Conservation (phyloP, 106 monocot species). For the Alisma plantagoaquatica region DNA sequence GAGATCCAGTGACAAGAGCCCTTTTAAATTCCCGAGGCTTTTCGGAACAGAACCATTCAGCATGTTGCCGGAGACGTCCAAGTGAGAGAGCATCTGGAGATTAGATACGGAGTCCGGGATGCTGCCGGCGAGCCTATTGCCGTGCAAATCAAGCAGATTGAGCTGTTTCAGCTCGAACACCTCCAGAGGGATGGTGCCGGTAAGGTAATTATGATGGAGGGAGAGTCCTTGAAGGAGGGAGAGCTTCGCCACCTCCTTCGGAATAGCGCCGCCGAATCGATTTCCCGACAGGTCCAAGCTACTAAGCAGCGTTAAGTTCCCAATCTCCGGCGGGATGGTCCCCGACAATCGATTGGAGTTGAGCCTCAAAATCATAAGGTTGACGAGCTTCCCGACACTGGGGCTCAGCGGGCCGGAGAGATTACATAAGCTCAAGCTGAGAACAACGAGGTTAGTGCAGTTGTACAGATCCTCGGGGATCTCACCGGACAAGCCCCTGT, state of each 20-base stretch:
- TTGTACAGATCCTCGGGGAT: conserved; percentile 68
- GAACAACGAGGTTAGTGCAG: conserved; percentile 29
- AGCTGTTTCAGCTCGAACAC: conserved; percentile 43
- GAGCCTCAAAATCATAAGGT: conserved; percentile 21
- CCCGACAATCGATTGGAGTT: conserved; percentile 48
- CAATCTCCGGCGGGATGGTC: conserved; percentile 50
- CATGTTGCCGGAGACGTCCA: conserved; percentile 58
- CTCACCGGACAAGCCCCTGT: conserved; percentile 37
- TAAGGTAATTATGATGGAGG: conserved; percentile 31
- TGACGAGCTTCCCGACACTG: conserved; percentile 28
- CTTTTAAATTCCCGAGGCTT: conserved; percentile 26
- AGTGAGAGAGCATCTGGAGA: conserved; percentile 39
- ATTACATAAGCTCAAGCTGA: conserved; percentile 33
- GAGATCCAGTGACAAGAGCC: conserved; percentile 50
- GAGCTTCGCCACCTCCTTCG: conserved; percentile 42
- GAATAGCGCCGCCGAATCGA: conserved; percentile 41
- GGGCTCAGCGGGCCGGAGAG: conserved; percentile 44
- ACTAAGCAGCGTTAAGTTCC: conserved; percentile 35
- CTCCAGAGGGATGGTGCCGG: conserved; percentile 40
- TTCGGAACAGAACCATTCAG: conserved; percentile 63
- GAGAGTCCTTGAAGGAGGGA: conserved; percentile 44
- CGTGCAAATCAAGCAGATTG: conserved; percentile 19
- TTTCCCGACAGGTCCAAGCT: conserved; percentile 31
- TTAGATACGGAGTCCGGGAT: conserved; percentile 50
- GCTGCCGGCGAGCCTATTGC: conserved; percentile 39